Conservation (phyloP, 2,329 filamentous ascomycete genomes). For the Stemphylium vesicarium region DNA sequence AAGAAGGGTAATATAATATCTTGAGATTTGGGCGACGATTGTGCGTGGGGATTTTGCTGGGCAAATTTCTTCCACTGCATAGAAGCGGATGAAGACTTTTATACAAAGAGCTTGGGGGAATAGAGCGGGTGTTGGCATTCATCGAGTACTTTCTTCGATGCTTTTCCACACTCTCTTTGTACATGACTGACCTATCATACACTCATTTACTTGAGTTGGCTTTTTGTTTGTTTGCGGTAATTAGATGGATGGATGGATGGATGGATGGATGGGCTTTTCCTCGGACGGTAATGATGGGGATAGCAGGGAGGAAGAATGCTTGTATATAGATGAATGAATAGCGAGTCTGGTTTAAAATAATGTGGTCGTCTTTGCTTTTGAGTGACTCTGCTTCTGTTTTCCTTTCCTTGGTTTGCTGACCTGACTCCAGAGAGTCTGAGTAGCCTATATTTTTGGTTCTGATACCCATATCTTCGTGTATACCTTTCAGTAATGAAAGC, state of each 20-base stretch:
- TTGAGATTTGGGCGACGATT: too few relatives aligned
- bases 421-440: background rate
- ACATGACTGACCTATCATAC: constrained; percentile 12
- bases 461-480: too few relatives aligned
- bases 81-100: background rate
- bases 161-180: background rate
- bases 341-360: constrained; percentile 1
- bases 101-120: background rate
- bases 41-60: background rate
- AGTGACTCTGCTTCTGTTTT: background rate
- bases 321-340: constrained; percentile 4
- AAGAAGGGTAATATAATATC: background rate
- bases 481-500: too few relatives aligned
- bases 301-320: background rate
- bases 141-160: background rate
- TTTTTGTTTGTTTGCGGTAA: constrained; percentile 1
- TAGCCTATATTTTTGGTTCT: too few relatives aligned
- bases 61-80: constrained; percentile 2
- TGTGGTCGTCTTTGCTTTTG: background rate
- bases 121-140: background rate
- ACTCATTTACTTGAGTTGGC: constrained; percentile 11
- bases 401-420: background rate
- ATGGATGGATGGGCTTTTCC: background rate
- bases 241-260: constrained; percentile 9
- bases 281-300: background rate